These are phyloP conservation scores for Aspergillus novoparasiticus DNA, from an alignment of 2,329 filamentous ascomycete species.

Conservation along the genomic window DNA sequence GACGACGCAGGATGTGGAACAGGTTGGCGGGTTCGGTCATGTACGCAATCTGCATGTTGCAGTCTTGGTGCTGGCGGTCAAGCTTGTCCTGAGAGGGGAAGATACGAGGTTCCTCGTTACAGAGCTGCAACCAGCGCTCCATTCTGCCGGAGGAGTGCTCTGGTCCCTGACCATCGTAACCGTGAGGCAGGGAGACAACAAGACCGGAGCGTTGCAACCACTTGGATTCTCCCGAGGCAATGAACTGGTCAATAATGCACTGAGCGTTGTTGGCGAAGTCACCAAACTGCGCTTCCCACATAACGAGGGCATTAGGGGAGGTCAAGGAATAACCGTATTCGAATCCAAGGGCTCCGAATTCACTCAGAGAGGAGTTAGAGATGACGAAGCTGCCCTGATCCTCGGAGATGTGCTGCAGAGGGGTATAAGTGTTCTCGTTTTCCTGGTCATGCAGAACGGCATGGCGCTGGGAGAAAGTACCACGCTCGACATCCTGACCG, in stretches of 20 bases:
- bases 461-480: conserved; percentile 98
- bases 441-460: conserved; percentile 97
- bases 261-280: conserved; percentile 99
- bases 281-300: conserved; percentile 99
- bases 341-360: conserved; percentile 81
- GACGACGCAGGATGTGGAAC: conserved; percentile 93
- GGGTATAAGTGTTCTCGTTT: conserved; percentile 88
- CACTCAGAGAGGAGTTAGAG: conserved; percentile 86
- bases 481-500: conserved; percentile 98
- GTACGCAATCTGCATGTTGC: conserved; percentile 98
- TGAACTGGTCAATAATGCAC: conserved; percentile 98
- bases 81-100: conserved; percentile 89
- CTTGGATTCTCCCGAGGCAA: conserved; percentile 95
- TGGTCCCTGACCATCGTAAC: conserved; percentile 96
- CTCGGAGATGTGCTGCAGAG: conserved; percentile 82
- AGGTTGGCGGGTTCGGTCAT: conserved; percentile 95
- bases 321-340: conserved; percentile 98
- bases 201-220: conserved; percentile 98
- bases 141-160: conserved; percentile 98
- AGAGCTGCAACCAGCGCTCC: conserved; percentile 95
- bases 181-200: conserved; percentile 94
- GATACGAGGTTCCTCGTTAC: conserved; percentile 93
- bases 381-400: conserved; percentile 97
- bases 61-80: conserved; percentile 96
- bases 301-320: conserved; percentile 93